Conservation (phyloP, 371 early-diverging fungal species). For the Encephalitozoon intestinalis region DNA sequence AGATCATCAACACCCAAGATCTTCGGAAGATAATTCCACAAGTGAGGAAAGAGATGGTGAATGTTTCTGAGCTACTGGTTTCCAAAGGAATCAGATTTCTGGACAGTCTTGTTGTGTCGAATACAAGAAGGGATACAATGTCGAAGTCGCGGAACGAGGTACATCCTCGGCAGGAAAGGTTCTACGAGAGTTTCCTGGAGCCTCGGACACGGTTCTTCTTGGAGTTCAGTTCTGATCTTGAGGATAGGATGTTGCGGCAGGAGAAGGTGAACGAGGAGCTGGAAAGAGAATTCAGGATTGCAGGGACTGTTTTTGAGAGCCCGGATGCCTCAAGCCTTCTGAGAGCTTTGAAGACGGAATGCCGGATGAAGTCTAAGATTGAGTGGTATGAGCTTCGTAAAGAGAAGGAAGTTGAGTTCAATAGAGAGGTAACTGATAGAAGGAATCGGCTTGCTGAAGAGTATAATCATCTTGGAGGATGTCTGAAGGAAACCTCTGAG, state of each 20-base stretch:
- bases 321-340: constrained; percentile 14
- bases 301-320: constrained; percentile 5
- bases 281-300: constrained; percentile 18
- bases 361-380: constrained; percentile 42
- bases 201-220: constrained; percentile 38
- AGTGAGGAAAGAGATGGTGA: neutral
- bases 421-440: constrained; percentile 29
- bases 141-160: constrained; percentile 45
- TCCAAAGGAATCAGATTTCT: constrained; percentile 47
- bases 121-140: constrained; percentile 37
- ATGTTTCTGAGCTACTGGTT: constrained; percentile 38
- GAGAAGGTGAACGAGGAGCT: constrained; percentile 25
- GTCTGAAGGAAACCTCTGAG: neutral
- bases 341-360: constrained; percentile 39
- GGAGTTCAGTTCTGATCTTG: constrained; percentile 22
- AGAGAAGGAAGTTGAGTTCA: constrained; percentile 49
- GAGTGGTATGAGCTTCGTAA: constrained; percentile 52
- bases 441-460: constrained; percentile 13
- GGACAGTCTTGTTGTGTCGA: constrained; percentile 26
- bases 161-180: constrained; percentile 12
- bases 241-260: constrained; percentile 22
- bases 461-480: neutral
- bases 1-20: constrained; percentile 47
- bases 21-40: constrained; percentile 32
- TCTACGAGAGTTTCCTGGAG: constrained; percentile 26